A percentile compares a stretch with the other conserved stretches of the same genome.
phyloP scores from a whole-genome alignment of 129 eudicot genomes.

The Flaveria bidentis region DNA sequence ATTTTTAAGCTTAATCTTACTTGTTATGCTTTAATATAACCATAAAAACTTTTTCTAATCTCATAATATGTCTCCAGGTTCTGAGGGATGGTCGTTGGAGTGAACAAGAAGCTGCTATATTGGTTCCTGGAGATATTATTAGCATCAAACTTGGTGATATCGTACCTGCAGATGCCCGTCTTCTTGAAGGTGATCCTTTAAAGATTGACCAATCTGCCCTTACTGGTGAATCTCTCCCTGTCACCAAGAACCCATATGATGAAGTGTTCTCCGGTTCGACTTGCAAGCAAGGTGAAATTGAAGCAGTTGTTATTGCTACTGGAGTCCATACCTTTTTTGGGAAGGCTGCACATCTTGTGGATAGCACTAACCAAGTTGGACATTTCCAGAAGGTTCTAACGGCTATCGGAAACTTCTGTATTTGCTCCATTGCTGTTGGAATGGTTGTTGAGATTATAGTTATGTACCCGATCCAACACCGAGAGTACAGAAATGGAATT shows the following conservation, averaged over 20 bases:
- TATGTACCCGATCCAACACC: slow-evolving; percentile 68
- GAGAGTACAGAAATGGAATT: slow-evolving; percentile 69
- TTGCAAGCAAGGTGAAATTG: slow-evolving; percentile 83
- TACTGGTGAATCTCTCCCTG: slow-evolving; percentile 28
- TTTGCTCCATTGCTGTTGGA: slow-evolving; percentile 82
- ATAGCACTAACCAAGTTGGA: slow-evolving; percentile 80
- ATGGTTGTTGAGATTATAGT: slow-evolving; percentile 60
- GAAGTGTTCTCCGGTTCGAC: slow-evolving; percentile 87
- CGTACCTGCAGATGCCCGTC: slow-evolving; percentile 85
- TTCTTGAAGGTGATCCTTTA: slow-evolving; percentile 78
- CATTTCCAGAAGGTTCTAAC: slow-evolving; percentile 88
- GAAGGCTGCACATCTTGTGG: slow-evolving; percentile 92
- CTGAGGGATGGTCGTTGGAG: slow-evolving; percentile 73
- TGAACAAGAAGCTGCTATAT: slow-evolving; percentile 74
- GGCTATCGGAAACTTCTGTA: slow-evolving; percentile 86
- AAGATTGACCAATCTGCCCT: slow-evolving; percentile 46
- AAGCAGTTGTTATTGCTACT: slow-evolving; percentile 84
- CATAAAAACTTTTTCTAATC: not conserved
- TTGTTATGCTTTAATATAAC: not conserved
- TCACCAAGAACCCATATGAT: slow-evolving; percentile 67
- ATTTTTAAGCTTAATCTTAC: not conserved
- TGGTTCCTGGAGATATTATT: slow-evolving; percentile 80
- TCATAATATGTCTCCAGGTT: slow-evolving; percentile 24
- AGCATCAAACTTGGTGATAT: slow-evolving; percentile 83
- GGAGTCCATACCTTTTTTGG: slow-evolving; percentile 91